These are phyloP conservation scores for Xylariaceae sp. DNA, from an alignment of 2,329 filamentous ascomycete species.

Conservation along the genomic window DNA sequence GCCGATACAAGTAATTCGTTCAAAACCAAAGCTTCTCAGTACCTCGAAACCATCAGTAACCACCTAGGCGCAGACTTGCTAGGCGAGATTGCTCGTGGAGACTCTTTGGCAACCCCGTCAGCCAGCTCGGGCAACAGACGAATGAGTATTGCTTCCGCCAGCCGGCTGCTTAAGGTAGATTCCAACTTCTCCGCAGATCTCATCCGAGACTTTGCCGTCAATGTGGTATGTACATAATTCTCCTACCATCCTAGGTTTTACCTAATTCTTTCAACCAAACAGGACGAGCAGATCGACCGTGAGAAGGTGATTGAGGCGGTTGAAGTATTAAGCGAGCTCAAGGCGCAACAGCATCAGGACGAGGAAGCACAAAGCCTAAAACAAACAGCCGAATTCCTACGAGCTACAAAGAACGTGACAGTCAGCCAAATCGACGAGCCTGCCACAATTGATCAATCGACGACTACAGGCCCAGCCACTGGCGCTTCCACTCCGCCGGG, in stretches of 20 bases:
- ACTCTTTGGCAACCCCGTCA: constrained; percentile 4
- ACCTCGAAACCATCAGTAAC: constrained; percentile 28
- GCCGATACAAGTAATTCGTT: constrained; percentile 10
- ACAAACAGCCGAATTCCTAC: constrained; percentile 26
- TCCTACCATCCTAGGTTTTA: neutral
- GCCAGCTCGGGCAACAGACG: constrained; percentile 7
- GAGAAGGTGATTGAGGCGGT: constrained; percentile 28
- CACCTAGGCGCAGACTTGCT: constrained; percentile 25
- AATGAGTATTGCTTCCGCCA: constrained; percentile 28
- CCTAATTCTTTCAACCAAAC: constrained; percentile 7
- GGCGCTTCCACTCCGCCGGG: constrained; percentile 69
- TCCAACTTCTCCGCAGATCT: constrained; percentile 27
- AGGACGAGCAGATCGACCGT: constrained; percentile 26
- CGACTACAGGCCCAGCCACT: constrained; percentile 19
- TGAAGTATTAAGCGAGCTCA: constrained; percentile 28
- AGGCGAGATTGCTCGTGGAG: constrained; percentile 15
- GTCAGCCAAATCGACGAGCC: neutral
- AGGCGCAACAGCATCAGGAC: constrained; percentile 20
- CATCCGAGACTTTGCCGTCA: constrained; percentile 27
- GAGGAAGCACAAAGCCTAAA: constrained; percentile 26
- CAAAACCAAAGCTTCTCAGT: constrained; percentile 19
- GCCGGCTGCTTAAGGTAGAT: constrained; percentile 27
- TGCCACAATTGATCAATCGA: neutral
- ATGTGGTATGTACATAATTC: constrained; percentile 22
- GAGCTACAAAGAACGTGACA: constrained; percentile 13